Base-by-base conservation (phyloP, 129 eudicot species). In the Helianthus tuberosus region DNA sequence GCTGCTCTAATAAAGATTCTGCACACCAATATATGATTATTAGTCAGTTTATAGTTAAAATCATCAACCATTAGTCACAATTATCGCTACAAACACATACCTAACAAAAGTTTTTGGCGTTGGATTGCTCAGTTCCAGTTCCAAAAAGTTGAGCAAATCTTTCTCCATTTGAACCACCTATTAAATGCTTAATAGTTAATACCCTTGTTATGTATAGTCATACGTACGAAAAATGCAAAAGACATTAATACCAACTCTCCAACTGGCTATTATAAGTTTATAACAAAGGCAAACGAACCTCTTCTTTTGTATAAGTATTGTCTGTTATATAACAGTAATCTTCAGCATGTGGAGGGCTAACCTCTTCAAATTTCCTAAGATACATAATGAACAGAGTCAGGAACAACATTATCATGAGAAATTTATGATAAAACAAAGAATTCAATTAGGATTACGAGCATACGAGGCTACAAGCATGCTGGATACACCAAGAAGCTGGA, bases 381-480 rank as follows among this genome's bases (percentile, higher is more conserved):
- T 9, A 16, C 15, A 46, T 10, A 65, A 57, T 32, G 11, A 32
- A 32, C 4, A 25, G 15, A 27, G n/a, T 47, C 1, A 43, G 12
- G 64, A 25, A 48, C 23, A 41, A 64, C 23, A 29, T 29, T 41
- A 52, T 51, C 27, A 36, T 38, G 29, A 1, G 35, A 57, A 55
- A 14, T 13, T 55, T 9, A 41, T 52, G 12, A 78, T 41, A 8
- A 71, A 27, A 39, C 2, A 20, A 52, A 4, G 6, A 74, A 75
- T 51, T 41, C 3, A 15, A 4, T 17, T 52, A n/a, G 58, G 72
- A 54, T 71, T 25, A 70, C 8, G 64, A 67, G 20, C 98, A 76
- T 94, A 94, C 98, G 97, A 86, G 66, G 98, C 97, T 61, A 90
- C 69, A 61, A 94, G 97, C 98, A 94, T 94, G 88, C 89, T 72